Base-by-base conservation (phyloP, 1,139 yeast species). In the Protomyces inundatus region DNA sequence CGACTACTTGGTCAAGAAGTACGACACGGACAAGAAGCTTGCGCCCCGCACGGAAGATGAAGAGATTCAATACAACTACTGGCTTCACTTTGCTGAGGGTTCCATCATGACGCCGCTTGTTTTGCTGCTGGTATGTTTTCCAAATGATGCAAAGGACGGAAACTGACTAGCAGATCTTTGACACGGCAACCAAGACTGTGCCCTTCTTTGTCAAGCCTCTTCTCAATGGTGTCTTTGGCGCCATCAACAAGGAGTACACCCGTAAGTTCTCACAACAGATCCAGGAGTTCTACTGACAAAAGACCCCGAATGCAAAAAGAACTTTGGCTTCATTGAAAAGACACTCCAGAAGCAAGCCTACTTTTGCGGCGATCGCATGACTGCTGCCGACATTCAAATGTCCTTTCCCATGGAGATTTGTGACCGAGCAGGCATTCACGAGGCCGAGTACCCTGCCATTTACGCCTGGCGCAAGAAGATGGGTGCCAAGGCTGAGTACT, bases 371-470 rank as follows among this genome's bases (percentile, higher is more conserved):
- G 78, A 81, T 65, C 77, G 77, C 66, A 74, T 85, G 61, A 77
- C 85, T 0, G 87, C 79, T 1, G 89, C 88, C 1, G 90, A 85
- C 70, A 77, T 85, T 57, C 79, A 83, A 67, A 69, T 72, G 66
- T 64, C 67, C 3, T 71, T 67, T 59, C 71, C 74, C n/a, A 53
- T 70, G 68, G 48, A 57, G 54, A 14, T 55, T 70, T 57, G 40
- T 36, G 54, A 33, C 4, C 64, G 64, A 2, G 64, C 50, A 1
- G 42, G 42, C 10, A 6, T 53, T n/a, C 14, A 52, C 16, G 58
- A 34, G 50, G 33, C 36, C 16, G 12, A 39, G n/a, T 56, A 60
- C 50, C 64, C 64, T 6, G 42, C 36, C 42, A 60, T 54, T 50
- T 54, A 39, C 46, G 64, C 64, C 37, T 60, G 64, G 64, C 55